These are phyloP conservation scores for Colletotrichum sp. DNA, from an alignment of 2,329 filamentous ascomycete species.

Conservation along the genomic window DNA sequence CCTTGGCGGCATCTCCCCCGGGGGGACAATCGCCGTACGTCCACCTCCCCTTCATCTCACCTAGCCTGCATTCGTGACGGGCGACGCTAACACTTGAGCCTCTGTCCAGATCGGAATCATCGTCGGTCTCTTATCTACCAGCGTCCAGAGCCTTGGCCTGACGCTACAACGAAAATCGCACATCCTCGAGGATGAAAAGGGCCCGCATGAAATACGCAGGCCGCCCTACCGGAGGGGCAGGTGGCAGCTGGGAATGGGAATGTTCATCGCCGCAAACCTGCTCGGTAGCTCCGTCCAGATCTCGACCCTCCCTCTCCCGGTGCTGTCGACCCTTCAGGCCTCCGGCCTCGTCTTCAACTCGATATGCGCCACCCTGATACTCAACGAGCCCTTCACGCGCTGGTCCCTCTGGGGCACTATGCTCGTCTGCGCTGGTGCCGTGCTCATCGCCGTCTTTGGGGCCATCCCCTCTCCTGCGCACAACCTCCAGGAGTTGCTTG, in stretches of 20 bases:
- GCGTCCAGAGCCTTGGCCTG: conserved; percentile 91
- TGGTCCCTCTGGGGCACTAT: conserved; percentile 92
- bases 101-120: conserved; percentile 80
- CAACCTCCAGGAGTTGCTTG: conserved; percentile 80
- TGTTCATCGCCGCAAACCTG: conserved; percentile 95
- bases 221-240: conserved; percentile 88
- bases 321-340: conserved; percentile 93
- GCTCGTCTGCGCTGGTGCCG: conserved; percentile 85
- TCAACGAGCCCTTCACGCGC: conserved; percentile 91
- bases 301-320: conserved; percentile 90
- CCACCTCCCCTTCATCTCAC: neutral
- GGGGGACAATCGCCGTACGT: conserved; percentile 77
- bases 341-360: conserved; percentile 98
- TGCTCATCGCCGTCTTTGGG: conserved; percentile 92
- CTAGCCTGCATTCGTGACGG: neutral
- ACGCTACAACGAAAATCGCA: conserved; percentile 98
- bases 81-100: conserved; percentile 2
- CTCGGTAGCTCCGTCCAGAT: conserved; percentile 97
- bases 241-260: conserved; percentile 97
- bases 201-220: conserved; percentile 75
- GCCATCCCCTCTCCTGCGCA: conserved; percentile 94
- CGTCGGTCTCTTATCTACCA: conserved; percentile 91
- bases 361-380: conserved; percentile 90
- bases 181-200: conserved; percentile 95
- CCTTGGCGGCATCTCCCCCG: conserved; percentile 77